Evolutionary conservation across 2,329 filamentous ascomycete genomes (phyloP), one percentile per base, ranked within the genome.

Genomic region (Diplodia corticola): DNA sequence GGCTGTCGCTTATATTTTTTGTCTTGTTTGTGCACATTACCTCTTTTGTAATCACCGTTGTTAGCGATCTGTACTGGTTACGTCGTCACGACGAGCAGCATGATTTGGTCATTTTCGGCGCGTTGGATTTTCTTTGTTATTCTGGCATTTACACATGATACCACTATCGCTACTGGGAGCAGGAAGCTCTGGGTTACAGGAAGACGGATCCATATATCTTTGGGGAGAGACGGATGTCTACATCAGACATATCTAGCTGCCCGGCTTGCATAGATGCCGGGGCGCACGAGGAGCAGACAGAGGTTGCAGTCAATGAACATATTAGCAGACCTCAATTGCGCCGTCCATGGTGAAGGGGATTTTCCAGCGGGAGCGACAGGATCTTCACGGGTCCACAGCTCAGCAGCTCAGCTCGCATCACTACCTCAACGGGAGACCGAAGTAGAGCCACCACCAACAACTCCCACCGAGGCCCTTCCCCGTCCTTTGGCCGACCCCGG

Each of bases 31-130:
- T 28, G 22, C 20, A 46, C 28, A 46, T 24, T 24, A 20, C 15
- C 10, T 15, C 44, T 49, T 35, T 40, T 48, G 24, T 33, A 35
- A 22, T 61, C 44, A 26, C 48, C 51, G 30, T 60, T 46, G 13
- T 61, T 61, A 61, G 57, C 57, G 57, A 61, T 61, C 30, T 61
- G 57, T 61, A 61, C 40, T 49, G 57, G 57, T 61, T 61, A 61
- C 57, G 57, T 49, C 57, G 28, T 12, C 28, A 7, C 40, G 53
- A 61, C 57, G 57, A 61, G 33, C 24, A 37, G 57, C 57, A 61
- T 49, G 40, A 61, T 35, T 35, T 61, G 57, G 57, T 61, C 28
- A 37, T 33, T 49, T 49, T 22, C 24, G 55, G 55, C 55, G 40
- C 9, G 55, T 37, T 40, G 55, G 55, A 48, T 40, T 40, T 20